phyloP scores from a whole-genome alignment of 2,329 filamentous ascomycete genomes.

The Neodidymelliopsis sp. region DNA sequence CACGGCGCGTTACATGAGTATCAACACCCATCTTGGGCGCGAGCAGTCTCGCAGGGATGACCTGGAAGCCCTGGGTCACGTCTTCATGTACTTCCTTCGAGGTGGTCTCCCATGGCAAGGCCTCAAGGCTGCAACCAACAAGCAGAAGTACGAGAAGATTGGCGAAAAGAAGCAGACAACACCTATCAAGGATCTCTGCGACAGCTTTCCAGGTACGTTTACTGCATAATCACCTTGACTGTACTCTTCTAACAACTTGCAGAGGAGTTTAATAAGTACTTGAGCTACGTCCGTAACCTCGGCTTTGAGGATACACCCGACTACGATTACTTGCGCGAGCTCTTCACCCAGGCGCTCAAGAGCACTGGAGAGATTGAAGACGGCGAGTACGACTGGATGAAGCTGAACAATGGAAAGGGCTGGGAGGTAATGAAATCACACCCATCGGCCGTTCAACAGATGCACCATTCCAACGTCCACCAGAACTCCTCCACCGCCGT shows the following conservation, averaged over 20 bases:
- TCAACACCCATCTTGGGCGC: slow-evolving; percentile 96
- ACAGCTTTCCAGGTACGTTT: slow-evolving; percentile 79
- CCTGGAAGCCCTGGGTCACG: slow-evolving; percentile 80
- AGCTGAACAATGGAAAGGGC: slow-evolving; percentile 90
- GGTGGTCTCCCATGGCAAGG: slow-evolving; percentile 74
- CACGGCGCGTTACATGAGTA: slow-evolving; percentile 98
- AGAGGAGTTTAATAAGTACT: slow-evolving; percentile 97
- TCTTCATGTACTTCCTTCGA: slow-evolving; percentile 74
- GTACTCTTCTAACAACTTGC: slow-evolving; percentile 40
- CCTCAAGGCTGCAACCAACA: slow-evolving; percentile 73
- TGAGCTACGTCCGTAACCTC: slow-evolving; percentile 95
- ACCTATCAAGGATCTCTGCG: slow-evolving; percentile 93
- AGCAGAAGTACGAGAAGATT: slow-evolving; percentile 99
- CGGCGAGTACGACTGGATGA: slow-evolving; percentile 99
- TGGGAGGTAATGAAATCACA: slow-evolving; percentile 83
- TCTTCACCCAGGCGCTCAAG: slow-evolving; percentile 96
- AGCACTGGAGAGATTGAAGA: slow-evolving; percentile 94
- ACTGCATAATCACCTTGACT: not conserved
- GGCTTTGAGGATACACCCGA: slow-evolving; percentile 98
- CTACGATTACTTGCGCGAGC: slow-evolving; percentile 95
- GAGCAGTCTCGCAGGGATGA: slow-evolving; percentile 97
- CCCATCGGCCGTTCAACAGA: slow-evolving; percentile 71
- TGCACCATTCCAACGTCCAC: slow-evolving; percentile 79
- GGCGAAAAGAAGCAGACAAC: slow-evolving; percentile 99
- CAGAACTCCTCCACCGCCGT: slow-evolving; percentile 82